These are phyloP conservation scores for Melastoma malabathricum DNA, from an alignment of 345 rosid species.

Conservation along the genomic window DNA sequence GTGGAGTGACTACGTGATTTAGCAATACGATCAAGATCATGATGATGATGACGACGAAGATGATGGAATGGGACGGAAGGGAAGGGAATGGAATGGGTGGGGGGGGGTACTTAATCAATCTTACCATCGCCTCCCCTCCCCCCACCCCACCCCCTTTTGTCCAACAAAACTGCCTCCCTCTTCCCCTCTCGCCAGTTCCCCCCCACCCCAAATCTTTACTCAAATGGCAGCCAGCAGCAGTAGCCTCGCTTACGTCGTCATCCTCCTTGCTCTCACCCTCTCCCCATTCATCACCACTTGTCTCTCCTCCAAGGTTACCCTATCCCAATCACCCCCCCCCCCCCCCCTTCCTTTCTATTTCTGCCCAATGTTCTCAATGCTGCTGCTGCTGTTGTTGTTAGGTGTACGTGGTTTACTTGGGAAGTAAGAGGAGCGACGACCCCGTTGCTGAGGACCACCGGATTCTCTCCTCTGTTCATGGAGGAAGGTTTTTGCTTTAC, in stretches of 20 bases:
- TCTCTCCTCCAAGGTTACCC: constrained; percentile 18
- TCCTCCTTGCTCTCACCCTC: constrained; percentile 1
- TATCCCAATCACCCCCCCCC: too few relatives aligned
- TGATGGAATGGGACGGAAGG: too few relatives aligned
- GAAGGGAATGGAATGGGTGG: too few relatives aligned
- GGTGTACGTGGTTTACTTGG: constrained; percentile 40
- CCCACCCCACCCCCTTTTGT: too few relatives aligned
- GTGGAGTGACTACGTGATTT: too few relatives aligned
- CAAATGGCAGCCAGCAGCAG: neutral
- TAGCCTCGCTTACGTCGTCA: neutral
- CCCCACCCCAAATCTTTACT: neutral
- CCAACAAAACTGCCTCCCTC: neutral
- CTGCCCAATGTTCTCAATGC: constrained; percentile 1
- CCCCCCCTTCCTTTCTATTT: neutral
- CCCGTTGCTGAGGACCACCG: constrained; percentile 18
- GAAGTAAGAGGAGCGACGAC: constrained; percentile 16
- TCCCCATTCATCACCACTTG: neutral
- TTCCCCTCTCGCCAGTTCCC: neutral
- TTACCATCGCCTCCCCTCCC: too few relatives aligned
- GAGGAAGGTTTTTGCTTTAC: constrained; percentile 22
- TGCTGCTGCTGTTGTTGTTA: constrained; percentile 7
- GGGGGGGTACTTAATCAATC: too few relatives aligned
- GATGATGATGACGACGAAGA: too few relatives aligned
- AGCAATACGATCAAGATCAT: too few relatives aligned
- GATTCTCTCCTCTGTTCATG: constrained; percentile 29